Evolutionary conservation across 352 stramenopile genomes (phyloP).

Genomic region (Phytophthora europaea): DNA sequence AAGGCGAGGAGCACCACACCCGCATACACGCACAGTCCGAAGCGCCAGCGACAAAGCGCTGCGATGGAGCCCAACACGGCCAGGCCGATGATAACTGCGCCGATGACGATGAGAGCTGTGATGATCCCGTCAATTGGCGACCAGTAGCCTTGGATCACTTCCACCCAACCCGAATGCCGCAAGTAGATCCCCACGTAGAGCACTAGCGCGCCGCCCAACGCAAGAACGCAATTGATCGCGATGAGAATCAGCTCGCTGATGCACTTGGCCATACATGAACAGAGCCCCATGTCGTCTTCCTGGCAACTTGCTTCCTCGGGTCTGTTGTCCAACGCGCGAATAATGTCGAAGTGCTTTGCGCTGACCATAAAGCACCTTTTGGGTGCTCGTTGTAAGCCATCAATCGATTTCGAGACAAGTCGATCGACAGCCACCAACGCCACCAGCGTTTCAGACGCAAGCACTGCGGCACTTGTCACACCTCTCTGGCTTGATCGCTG

Average conservation of each 20-base stretch:
- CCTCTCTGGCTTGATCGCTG: no score
- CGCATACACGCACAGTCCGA: slow-evolving; percentile 69
- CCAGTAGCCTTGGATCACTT: slow-evolving; percentile 72
- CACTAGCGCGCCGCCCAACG: slow-evolving; percentile 65
- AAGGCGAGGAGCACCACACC: slow-evolving; percentile 61
- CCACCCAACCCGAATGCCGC: slow-evolving; percentile 60
- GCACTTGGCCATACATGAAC: slow-evolving; percentile 38
- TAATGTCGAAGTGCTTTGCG: slow-evolving; percentile 27
- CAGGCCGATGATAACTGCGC: slow-evolving; percentile 64
- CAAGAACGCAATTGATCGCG: slow-evolving; percentile 69
- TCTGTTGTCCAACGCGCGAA: neutral
- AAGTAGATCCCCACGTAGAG: slow-evolving; percentile 59
- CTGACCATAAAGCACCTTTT: slow-evolving; percentile 12
- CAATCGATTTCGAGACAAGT: slow-evolving; percentile 4
- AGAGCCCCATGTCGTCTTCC: slow-evolving; percentile 36
- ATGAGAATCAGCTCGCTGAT: slow-evolving; percentile 60
- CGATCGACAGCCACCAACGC: slow-evolving; percentile 18
- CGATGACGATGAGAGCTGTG: slow-evolving; percentile 61
- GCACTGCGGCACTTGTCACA: neutral
- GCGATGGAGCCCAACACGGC: slow-evolving; percentile 67
- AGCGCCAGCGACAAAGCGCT: slow-evolving; percentile 65
- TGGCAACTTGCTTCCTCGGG: neutral
- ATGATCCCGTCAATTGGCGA: slow-evolving; percentile 53
- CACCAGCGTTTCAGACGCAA: slow-evolving; percentile 24
- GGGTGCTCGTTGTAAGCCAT: slow-evolving; percentile 24